A percentile compares a stretch with the other conserved stretches of the same genome.
phyloP scores from a whole-genome alignment of 805 yeast species.

The Monosporozyma yasuniensis region DNA sequence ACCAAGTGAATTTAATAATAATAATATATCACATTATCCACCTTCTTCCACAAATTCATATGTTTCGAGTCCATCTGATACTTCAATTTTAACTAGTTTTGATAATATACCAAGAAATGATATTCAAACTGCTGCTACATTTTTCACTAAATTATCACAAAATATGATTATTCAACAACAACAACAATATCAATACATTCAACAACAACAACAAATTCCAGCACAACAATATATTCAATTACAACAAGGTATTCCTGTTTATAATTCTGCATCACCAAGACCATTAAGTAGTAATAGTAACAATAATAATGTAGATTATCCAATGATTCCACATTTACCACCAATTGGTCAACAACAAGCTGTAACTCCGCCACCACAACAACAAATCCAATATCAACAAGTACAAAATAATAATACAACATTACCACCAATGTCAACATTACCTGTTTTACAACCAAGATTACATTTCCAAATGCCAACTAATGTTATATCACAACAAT shows the following conservation, averaged over 20 bases:
- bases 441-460: slow-evolving; percentile 12
- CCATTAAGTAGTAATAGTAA: background rate
- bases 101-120: slow-evolving; percentile 4
- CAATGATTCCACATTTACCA: slow-evolving; percentile 6
- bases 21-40: background rate
- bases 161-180: slow-evolving; percentile 4
- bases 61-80: background rate
- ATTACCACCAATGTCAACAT: slow-evolving; percentile 13
- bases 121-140: slow-evolving; percentile 3
- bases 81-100: background rate
- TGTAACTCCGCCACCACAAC: background rate
- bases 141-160: slow-evolving; percentile 7
- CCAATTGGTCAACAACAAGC: slow-evolving; percentile 3
- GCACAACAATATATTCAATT: background rate
- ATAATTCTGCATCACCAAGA: background rate
- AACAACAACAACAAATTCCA: background rate
- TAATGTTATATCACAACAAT: background rate
- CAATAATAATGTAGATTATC: slow-evolving; percentile 1
- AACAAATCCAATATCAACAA: background rate
- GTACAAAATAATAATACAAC: background rate
- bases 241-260: background rate
- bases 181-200: background rate
- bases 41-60: background rate
- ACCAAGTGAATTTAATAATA: background rate
- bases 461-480: background rate